Evolutionary conservation across 2,329 filamentous ascomycete species (phyloP).

Genomic region (Parascedosporium putredinis): DNA sequence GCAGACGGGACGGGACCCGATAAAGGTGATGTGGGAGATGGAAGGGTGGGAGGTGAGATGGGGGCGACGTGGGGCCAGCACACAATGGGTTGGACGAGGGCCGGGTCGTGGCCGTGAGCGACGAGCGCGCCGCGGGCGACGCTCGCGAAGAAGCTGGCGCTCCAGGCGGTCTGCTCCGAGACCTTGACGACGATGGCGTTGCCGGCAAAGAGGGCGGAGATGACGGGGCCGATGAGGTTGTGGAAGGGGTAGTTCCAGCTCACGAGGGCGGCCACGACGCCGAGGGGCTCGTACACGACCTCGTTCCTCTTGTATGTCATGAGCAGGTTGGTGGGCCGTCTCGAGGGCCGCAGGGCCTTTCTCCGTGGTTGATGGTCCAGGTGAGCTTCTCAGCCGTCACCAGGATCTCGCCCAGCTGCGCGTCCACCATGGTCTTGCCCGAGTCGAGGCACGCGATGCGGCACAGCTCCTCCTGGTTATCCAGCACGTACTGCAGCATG

Average conservation of each 20-base stretch:
- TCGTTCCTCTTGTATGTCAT: constrained; percentile 94
- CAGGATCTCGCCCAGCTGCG: constrained; percentile 85
- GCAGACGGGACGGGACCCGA: constrained; percentile 79
- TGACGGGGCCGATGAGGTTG: constrained; percentile 84
- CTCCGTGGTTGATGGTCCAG: constrained; percentile 89
- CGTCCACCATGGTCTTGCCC: constrained; percentile 93
- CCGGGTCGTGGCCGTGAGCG: constrained; percentile 71
- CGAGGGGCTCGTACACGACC: constrained; percentile 83
- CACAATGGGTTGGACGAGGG: constrained; percentile 72
- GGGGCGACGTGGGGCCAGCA: constrained; percentile 79
- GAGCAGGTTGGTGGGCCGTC: constrained; percentile 75
- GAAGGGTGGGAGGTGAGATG: constrained; percentile 75
- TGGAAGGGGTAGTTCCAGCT: constrained; percentile 98
- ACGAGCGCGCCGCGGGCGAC: constrained; percentile 70
- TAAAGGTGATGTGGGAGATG: constrained; percentile 89
- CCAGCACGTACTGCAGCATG: constrained; percentile 71
- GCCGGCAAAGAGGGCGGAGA: constrained; percentile 81
- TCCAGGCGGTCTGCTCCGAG: constrained; percentile 94
- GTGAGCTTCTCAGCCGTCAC: constrained; percentile 88
- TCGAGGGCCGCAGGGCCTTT: constrained; percentile 64
- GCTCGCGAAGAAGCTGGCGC: constrained; percentile 66
- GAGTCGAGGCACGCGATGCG: constrained; percentile 80
- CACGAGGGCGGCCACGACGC: constrained; percentile 84
- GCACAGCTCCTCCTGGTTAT: constrained; percentile 82
- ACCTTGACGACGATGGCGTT: constrained; percentile 90